Conservation (phyloP, 2,329 filamentous ascomycete species). For the Aspergillus latus region DNA sequence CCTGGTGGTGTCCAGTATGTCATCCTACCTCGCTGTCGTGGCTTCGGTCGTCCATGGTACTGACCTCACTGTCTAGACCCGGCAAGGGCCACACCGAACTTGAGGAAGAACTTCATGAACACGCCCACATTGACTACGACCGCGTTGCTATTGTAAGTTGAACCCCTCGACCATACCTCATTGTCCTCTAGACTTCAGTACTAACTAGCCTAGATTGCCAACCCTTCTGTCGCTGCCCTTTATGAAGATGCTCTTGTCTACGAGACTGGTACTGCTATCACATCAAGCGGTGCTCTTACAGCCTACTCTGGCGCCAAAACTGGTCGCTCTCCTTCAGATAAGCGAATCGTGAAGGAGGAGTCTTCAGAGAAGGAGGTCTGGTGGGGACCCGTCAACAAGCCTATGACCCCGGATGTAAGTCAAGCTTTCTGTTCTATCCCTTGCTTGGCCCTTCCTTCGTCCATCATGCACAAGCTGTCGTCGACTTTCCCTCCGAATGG, state of each 20-base stretch:
- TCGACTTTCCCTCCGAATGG: conserved; percentile 4
- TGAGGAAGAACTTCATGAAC: conserved; percentile 95
- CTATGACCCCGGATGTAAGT: conserved; percentile 94
- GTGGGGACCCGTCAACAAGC: conserved; percentile 99
- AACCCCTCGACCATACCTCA: not conserved
- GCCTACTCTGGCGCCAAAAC: conserved; percentile 99
- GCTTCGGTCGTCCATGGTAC: not conserved
- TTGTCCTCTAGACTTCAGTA: conserved; percentile 71
- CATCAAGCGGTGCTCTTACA: conserved; percentile 88
- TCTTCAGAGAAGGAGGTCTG: conserved; percentile 89
- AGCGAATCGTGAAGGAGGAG: conserved; percentile 92
- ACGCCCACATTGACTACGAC: conserved; percentile 98
- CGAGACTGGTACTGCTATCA: conserved; percentile 96
- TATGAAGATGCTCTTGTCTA: conserved; percentile 99
- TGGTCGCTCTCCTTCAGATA: conserved; percentile 92
- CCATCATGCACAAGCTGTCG: conserved; percentile 15
- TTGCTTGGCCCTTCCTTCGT: conserved; percentile 24
- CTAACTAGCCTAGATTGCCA: conserved; percentile 62
- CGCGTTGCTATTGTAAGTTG: conserved; percentile 87
- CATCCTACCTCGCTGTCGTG: conserved; percentile 7
- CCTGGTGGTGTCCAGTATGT: conserved; percentile 86
- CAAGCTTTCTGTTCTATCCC: conserved; percentile 18
- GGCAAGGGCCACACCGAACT: conserved; percentile 89
- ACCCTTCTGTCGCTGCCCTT: conserved; percentile 89
- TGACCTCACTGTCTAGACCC: conserved; percentile 58